Base-by-base conservation (phyloP, 2,329 filamentous ascomycete species). In the Trichophaea hybrida region DNA sequence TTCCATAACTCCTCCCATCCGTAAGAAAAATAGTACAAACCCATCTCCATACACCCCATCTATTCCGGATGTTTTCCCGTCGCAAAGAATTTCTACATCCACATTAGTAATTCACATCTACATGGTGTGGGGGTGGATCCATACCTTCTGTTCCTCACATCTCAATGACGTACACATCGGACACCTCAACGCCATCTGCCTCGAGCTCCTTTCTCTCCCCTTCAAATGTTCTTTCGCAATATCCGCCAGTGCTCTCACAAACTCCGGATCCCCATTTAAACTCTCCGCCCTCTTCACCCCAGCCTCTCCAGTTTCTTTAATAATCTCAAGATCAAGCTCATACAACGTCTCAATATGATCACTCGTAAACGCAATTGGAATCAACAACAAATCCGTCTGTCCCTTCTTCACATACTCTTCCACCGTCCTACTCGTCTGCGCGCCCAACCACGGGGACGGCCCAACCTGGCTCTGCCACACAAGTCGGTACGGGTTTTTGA, bases 401-500 rank as follows among this genome's bases (percentile, higher is more conserved):
- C 91, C 93, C 73, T 93, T 89, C 70, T 86, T 82, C 66, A 97
- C 83, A 70, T 96, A 94, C 61, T 88, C 80, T 70, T 90, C 83
- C 8, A 98, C 93, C 0, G 90, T 91, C 66, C 85, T 82, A 61
- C 84, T 83, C 0, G 93, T 98, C 73, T 98, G 93, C 8, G 93
- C 90, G 24, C 93, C 93, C 6, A 98, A 78, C 93, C 93, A 98
- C 17, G 93, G 86, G 33, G 85, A 88, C 0, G 94, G 93, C 6
- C 94, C 93, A 64, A 98, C 93, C 74, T 98, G 93, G 4, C 90
- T 96, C 73, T 98, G 93, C 93, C 93, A 98, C 69, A 90, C 93
- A 15, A 98, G 78, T 58, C 93, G 84, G 74, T 96, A 97, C 5
- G 86, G 88, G 74, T 98, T 93, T 62, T 82, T 84, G 73, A 93